These are phyloP conservation scores for Cynara cardunculus DNA, from an alignment of 129 eudicot genomes.

Conservation along the genomic window DNA sequence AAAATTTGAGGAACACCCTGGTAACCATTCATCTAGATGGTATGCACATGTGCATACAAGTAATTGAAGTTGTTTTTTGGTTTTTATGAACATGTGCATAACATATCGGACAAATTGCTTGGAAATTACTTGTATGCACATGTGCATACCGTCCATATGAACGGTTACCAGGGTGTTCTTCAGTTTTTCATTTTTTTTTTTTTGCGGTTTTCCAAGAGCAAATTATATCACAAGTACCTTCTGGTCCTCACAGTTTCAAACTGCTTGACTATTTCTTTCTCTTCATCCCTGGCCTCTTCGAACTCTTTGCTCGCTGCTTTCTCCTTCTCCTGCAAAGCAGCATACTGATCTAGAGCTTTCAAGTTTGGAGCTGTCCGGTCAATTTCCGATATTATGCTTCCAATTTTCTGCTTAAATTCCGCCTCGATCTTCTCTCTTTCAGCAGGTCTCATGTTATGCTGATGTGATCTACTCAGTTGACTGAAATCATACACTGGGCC, in stretches of 20 bases:
- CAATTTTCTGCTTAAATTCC: conserved; percentile 77
- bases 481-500: conserved; percentile 76
- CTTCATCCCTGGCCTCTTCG: conserved; percentile 88
- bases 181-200: too few relatives aligned
- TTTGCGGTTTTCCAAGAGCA: too few relatives aligned
- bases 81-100: too few relatives aligned
- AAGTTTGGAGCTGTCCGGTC: conserved; percentile 94
- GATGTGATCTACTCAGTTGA: conserved; percentile 63
- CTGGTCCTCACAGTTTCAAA: conserved; percentile 59
- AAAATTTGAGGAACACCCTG: too few relatives aligned
- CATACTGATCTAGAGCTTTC: conserved; percentile 93
- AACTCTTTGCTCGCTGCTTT: conserved; percentile 62
- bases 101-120: too few relatives aligned
- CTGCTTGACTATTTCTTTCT: conserved; percentile 53
- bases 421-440: conserved; percentile 85
- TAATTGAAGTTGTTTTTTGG: too few relatives aligned
- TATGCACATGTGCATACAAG: too few relatives aligned
- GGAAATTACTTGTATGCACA: too few relatives aligned
- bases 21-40: too few relatives aligned
- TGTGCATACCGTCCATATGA: too few relatives aligned
- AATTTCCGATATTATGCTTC: conserved; percentile 66
- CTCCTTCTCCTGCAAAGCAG: conserved; percentile 79
- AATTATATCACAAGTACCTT: conserved; percentile 45
- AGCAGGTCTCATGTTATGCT: conserved; percentile 54
- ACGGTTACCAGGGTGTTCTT: too few relatives aligned